Evolutionary conservation across 2,329 filamentous ascomycete species (phyloP).

Genomic region (Venturia asperata): DNA sequence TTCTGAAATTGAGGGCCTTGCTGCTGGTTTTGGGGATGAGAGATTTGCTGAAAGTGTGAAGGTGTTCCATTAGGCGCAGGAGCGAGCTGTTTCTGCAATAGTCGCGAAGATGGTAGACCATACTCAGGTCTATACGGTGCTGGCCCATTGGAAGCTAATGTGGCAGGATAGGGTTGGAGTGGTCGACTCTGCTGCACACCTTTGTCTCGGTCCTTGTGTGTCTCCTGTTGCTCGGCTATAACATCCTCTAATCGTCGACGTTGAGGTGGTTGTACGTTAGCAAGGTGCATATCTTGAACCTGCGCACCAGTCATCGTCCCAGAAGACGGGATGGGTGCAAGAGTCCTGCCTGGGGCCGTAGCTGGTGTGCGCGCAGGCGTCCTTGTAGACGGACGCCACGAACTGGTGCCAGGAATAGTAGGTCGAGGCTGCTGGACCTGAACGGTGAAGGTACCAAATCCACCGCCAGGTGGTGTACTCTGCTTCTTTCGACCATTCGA

Average conservation of each 20-base stretch:
- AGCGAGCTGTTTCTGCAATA: slow-evolving; percentile 4
- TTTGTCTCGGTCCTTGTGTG: slow-evolving; percentile 28
- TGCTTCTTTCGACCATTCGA: background rate
- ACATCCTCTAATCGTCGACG: slow-evolving; percentile 14
- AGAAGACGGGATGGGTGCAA: slow-evolving; percentile 15
- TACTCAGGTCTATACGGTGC: background rate
- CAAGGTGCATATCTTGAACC: slow-evolving; percentile 16
- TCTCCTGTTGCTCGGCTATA: slow-evolving; percentile 30
- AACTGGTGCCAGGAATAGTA: slow-evolving; percentile 15
- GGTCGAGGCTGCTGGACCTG: slow-evolving; percentile 4
- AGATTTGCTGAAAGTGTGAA: background rate
- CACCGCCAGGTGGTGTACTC: slow-evolving; percentile 8
- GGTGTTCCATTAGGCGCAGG: background rate
- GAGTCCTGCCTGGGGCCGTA: background rate
- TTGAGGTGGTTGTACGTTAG: slow-evolving; percentile 7
- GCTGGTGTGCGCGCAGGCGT: slow-evolving; percentile 1
- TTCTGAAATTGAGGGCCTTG: background rate
- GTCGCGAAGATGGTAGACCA: background rate
- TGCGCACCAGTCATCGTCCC: slow-evolving; percentile 17
- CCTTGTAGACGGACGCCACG: background rate
- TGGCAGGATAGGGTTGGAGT: background rate
- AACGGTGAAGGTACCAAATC: slow-evolving; percentile 3
- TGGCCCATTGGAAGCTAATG: background rate
- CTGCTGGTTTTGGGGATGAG: background rate
- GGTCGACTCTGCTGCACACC: background rate